Percentiles rank a stretch among this genome's conserved stretches.
These are phyloP conservation scores for Carex kokanica DNA, from an alignment of 176 grass and related monocot genomes.

Conservation along the genomic window DNA sequence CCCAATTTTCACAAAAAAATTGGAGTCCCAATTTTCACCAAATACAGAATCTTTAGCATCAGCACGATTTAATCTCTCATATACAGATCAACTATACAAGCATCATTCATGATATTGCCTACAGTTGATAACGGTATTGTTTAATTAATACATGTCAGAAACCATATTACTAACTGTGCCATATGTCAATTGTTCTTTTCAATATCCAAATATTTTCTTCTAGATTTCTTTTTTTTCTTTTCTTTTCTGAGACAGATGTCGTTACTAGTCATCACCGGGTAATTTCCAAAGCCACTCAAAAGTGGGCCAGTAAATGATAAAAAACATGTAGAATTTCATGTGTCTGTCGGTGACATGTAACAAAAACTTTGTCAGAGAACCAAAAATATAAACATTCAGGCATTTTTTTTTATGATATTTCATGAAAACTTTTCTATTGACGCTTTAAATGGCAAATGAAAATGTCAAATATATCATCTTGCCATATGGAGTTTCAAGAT, in stretches of 20 bases:
- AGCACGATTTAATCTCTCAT: no score
- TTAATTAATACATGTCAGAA: no score
- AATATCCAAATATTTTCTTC: background rate
- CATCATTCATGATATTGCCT: no score
- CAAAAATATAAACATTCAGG: background rate
- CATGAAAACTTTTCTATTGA: background rate
- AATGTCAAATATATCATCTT: no score
- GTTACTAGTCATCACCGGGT: background rate
- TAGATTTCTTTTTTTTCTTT: background rate
- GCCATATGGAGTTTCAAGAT: no score
- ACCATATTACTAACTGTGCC: no score
- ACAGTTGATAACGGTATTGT: no score
- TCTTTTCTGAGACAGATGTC: background rate
- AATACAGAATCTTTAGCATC: no score
- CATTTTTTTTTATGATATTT: background rate
- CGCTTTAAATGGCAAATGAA: no score
- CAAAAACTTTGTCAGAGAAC: background rate
- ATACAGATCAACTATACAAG: no score
- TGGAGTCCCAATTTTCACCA: no score
- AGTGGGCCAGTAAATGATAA: background rate
- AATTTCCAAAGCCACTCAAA: background rate
- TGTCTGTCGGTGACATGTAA: background rate
- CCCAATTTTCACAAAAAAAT: no score
- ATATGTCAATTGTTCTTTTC: background rate
- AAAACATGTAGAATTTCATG: background rate